Conservation (phyloP, 2,329 filamentous ascomycete genomes). For the Plenodomus biglobosus region DNA sequence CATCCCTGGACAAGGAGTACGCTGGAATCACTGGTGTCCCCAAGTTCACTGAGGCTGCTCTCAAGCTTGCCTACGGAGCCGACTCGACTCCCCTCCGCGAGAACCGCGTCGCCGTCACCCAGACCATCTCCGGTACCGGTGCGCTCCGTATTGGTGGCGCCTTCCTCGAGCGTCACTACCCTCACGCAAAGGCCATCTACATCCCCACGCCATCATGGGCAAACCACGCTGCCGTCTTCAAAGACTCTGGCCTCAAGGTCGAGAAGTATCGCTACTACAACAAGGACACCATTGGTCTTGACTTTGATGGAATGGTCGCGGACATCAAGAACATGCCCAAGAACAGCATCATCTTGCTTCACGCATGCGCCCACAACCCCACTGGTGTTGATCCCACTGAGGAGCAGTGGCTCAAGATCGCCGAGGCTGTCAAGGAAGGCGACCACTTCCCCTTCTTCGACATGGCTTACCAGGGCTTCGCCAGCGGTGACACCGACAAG, state of each 20-base stretch:
- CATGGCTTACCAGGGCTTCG: conserved; percentile 99
- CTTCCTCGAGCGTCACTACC: conserved; percentile 90
- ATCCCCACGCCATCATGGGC: conserved; percentile 96
- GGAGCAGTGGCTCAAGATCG: conserved; percentile 92
- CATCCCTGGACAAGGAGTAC: conserved; percentile 92
- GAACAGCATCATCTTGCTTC: conserved; percentile 87
- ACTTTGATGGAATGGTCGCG: conserved; percentile 90
- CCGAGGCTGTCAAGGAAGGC: conserved; percentile 79
- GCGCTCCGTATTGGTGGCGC: conserved; percentile 92
- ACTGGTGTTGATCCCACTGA: conserved; percentile 92
- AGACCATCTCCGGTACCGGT: conserved; percentile 97
- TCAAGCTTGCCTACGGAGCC: conserved; percentile 83
- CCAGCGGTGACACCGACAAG: conserved; percentile 84
- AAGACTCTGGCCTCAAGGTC: conserved; percentile 85
- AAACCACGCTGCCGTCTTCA: conserved; percentile 97
- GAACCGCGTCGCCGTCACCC: conserved; percentile 83
- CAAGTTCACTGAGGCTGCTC: conserved; percentile 89
- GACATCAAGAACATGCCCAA: conserved; percentile 88
- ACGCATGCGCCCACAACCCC: conserved; percentile 97
- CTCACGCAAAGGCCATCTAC: conserved; percentile 91
- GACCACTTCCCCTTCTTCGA: conserved; percentile 97
- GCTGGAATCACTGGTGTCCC: conserved; percentile 95
- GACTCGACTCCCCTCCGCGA: conserved; percentile 74
- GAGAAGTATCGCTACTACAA: conserved; percentile 99
- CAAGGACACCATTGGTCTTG: conserved; percentile 96